Evolutionary conservation across 2,329 filamentous ascomycete species (phyloP).

Genomic region (Aspergillus amoenus): DNA sequence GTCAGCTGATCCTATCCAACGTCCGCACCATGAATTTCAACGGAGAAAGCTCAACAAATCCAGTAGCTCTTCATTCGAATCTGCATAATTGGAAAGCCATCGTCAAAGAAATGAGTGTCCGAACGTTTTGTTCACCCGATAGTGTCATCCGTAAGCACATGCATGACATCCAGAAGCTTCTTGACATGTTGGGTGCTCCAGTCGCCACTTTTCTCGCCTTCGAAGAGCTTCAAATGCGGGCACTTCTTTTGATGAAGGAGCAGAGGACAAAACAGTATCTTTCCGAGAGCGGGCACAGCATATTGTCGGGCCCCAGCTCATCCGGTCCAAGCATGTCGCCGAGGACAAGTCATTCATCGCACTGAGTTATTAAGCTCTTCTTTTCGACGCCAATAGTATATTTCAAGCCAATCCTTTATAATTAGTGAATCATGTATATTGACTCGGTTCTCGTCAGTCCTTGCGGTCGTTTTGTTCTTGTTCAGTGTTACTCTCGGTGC

Average conservation of each 20-base stretch:
- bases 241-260: conserved; percentile 33
- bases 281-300: neutral
- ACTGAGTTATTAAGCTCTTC: neutral
- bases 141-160: conserved; percentile 51
- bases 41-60: conserved; percentile 41
- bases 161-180: conserved; percentile 48
- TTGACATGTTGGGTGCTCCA: conserved; percentile 51
- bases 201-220: conserved; percentile 39
- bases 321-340: neutral
- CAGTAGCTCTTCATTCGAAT: conserved; percentile 45
- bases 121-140: conserved; percentile 53
- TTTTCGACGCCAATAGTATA: neutral
- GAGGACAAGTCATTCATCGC: conserved; percentile 1
- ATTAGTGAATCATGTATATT: neutral
- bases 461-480: neutral
- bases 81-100: conserved; percentile 51
- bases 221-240: conserved; percentile 37
- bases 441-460: neutral
- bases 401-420: neutral
- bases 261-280: conserved; percentile 24
- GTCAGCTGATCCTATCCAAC: conserved; percentile 48
- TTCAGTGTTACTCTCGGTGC: neutral
- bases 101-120: conserved; percentile 48
- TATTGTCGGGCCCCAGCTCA: neutral
- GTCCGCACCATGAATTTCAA: conserved; percentile 48